Percentiles rank a stretch among this genome's conserved stretches.
Evolutionary conservation across 1,284 basidiomycete genomes (phyloP).

Genomic region (Boletus hoseneyae): DNA sequence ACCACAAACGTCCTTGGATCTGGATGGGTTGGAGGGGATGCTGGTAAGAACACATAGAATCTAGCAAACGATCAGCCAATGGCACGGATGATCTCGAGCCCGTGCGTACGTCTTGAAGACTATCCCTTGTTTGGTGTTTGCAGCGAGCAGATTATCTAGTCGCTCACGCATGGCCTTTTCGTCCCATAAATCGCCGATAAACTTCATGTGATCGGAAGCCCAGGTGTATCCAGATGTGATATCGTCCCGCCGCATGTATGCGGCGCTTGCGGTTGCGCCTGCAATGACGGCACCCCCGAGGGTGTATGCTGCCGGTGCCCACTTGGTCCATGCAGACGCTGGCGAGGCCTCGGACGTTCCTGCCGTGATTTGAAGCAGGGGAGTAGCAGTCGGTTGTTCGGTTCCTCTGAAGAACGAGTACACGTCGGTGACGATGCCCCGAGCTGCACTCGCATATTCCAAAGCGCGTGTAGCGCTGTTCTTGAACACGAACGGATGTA

Average conservation of each 20-base stretch:
- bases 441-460: constrained; percentile 68
- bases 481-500: constrained; percentile 87
- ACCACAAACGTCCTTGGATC: constrained; percentile 72
- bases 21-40: constrained; percentile 50
- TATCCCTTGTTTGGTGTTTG: constrained; percentile 61
- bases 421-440: constrained; percentile 53
- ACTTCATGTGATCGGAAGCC: constrained; percentile 88
- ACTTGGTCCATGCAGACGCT: constrained; percentile 49
- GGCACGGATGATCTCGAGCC: background rate
- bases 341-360: constrained; percentile 23
- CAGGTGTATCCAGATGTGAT: constrained; percentile 70
- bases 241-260: constrained; percentile 75
- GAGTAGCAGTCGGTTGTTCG: constrained; percentile 34
- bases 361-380: constrained; percentile 25
- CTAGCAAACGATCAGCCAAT: constrained; percentile 39
- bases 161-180: constrained; percentile 60
- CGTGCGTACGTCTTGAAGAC: constrained; percentile 69
- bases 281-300: constrained; percentile 71
- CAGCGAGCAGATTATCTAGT: constrained; percentile 57
- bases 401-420: constrained; percentile 48
- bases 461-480: constrained; percentile 77
- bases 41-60: constrained; percentile 74
- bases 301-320: constrained; percentile 63
- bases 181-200: constrained; percentile 88
- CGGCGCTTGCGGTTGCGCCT: constrained; percentile 82